A percentile compares a stretch with the other conserved stretches of the same genome.
Evolutionary conservation across 1,284 basidiomycete species (phyloP).

Genomic region (Entoloma clypeatum): DNA sequence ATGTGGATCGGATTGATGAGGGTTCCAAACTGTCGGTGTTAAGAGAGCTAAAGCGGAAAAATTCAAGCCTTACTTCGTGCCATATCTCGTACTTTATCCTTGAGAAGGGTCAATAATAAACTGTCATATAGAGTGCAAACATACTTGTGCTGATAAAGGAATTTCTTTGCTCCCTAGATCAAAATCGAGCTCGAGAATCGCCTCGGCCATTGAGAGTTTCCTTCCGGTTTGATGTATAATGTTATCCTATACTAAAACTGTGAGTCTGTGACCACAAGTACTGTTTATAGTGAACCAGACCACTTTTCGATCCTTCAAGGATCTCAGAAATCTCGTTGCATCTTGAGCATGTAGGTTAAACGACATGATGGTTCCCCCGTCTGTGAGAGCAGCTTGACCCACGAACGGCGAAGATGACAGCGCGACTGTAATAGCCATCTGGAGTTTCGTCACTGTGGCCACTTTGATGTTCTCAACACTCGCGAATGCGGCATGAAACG

Average conservation of each 20-base stretch:
- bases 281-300: constrained; percentile 27
- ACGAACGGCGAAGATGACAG: constrained; percentile 39
- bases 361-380: constrained; percentile 27
- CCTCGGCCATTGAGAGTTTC: constrained; percentile 24
- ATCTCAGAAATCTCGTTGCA: constrained; percentile 36
- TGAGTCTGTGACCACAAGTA: constrained; percentile 8
- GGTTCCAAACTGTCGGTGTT: constrained; percentile 17
- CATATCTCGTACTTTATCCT: constrained; percentile 25
- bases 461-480: constrained; percentile 35
- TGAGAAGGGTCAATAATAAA: not conserved
- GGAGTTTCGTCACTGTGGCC: constrained; percentile 17
- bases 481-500: constrained; percentile 34
- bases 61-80: constrained; percentile 16
- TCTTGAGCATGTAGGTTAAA: constrained; percentile 35
- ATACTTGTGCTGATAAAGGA: constrained; percentile 21
- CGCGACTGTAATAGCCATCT: constrained; percentile 30
- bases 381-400: constrained; percentile 29
- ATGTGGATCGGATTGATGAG: constrained; percentile 10
- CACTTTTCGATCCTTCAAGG: constrained; percentile 39
- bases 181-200: constrained; percentile 18
- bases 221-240: constrained; percentile 12
- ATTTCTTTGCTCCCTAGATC: constrained; percentile 8
- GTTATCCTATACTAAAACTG: constrained; percentile 15
- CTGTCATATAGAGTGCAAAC: not conserved
- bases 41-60: not conserved